Evolutionary conservation across 2,329 filamentous ascomycete species (phyloP), one percentile per base, ranked within the genome.

Genomic region (Onygenales sp.): DNA sequence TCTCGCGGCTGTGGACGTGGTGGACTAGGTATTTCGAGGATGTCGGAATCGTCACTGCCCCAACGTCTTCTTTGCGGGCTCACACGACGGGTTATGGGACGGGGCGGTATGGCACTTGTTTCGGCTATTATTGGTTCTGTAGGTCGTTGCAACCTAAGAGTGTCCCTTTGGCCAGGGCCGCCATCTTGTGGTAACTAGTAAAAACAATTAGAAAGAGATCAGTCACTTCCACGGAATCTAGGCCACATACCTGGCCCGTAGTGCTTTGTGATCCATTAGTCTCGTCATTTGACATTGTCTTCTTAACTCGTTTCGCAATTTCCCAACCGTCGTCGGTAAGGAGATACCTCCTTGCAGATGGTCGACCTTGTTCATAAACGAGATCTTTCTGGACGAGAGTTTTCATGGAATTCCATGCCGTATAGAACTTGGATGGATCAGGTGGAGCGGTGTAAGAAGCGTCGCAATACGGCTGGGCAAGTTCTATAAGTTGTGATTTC

Each of bases 371-470:
- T 59, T 87, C 84, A 54, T 83, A 84, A 0, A 91, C 85, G 3
- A 91, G 71, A 54, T 89, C 86, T 64, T 91, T 89, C 52, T 82
- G 76, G 5, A 84, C 60, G 35, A 93, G 71, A 0, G 85, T 89
- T 64, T 87, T 88, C 78, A 92, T 90, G 1, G 87, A 89, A 62
- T 81, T 86, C 87, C 87, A 93, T 0, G 88, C 88, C 0, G 87
- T 92, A 61, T 88, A 87, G 61, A 81, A 87, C 54, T 83, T 86
- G 9, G 77, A 83, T 0, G 85, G 75, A 52, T 88, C 84, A 42
- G 73, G 75, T 0, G 86, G 84, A 0, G 79, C 81, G 0, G 79
- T 85, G 61, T 89, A 90, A 0, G 86, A 90, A 2, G 84, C 72
- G 63, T 91, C 86, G 61, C 84, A 89, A 65, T 87, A 76, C 6